Percentiles rank a stretch among this genome's conserved stretches.
Evolutionary conservation across 495 filamentous ascomycete species (phyloP).

Genomic region (Talaromyces liani): DNA sequence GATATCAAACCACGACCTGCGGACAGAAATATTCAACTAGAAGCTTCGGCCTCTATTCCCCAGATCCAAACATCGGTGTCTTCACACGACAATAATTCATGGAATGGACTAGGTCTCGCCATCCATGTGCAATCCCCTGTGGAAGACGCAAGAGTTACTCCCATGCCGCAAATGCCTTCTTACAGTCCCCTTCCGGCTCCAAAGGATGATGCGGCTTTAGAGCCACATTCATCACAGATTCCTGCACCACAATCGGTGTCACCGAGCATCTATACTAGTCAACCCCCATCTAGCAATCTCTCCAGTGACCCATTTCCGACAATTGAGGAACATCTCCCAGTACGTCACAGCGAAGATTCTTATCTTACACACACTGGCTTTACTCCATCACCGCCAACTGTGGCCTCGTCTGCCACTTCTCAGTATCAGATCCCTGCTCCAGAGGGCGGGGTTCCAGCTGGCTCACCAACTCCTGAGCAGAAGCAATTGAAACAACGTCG

Average conservation of each 20-base stretch:
- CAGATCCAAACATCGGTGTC: conserved; percentile 7
- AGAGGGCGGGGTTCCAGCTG: conserved; percentile 11
- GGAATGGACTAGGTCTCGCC: conserved; percentile 27
- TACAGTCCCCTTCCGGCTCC: conserved; percentile 32
- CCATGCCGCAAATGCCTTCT: conserved; percentile 28
- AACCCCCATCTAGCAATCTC: conserved; percentile 28
- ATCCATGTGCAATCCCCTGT: conserved; percentile 27
- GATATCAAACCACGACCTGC: conserved; percentile 15
- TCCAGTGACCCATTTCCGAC: conserved; percentile 37
- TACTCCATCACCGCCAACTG: conserved; percentile 27
- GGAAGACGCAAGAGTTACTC: conserved; percentile 19
- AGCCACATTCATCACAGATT: neutral
- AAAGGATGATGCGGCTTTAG: neutral
- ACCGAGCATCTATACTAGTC: conserved; percentile 27
- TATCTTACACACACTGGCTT: conserved; percentile 28
- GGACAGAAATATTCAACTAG: neutral
- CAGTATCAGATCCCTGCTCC: conserved; percentile 14
- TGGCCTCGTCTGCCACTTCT: conserved; percentile 35
- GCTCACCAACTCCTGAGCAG: conserved; percentile 48
- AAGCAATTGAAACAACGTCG: conserved; percentile 57
- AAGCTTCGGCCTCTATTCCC: conserved; percentile 13
- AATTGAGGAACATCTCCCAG: conserved; percentile 28
- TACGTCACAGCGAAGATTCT: conserved; percentile 31
- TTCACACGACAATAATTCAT: conserved; percentile 7
- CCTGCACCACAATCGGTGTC: conserved; percentile 12